Evolutionary conservation across 2,329 filamentous ascomycete genomes (phyloP).

Genomic region (Ceratocystis lukuohia): DNA sequence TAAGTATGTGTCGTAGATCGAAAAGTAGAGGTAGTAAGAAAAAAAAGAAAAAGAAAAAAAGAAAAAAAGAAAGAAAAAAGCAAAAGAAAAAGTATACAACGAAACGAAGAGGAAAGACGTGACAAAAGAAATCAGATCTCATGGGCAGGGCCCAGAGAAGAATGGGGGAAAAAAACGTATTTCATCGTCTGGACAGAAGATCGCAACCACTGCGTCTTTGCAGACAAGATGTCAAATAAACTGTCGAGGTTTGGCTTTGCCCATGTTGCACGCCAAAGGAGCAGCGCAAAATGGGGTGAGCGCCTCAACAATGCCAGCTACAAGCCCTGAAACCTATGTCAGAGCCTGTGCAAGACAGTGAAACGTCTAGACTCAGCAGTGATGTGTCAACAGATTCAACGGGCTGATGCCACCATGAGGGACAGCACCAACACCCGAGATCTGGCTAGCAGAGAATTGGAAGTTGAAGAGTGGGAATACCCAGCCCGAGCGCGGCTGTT

Average conservation of each 20-base stretch:
- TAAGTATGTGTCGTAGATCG: neutral
- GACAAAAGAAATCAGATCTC: neutral
- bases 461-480: neutral
- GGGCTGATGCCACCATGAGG: neutral
- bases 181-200: neutral
- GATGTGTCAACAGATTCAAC: conserved; percentile 13
- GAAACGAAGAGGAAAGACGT: conserved; percentile 13
- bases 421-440: neutral
- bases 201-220: neutral
- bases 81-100: conserved; percentile 6
- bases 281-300: too few species aligned
- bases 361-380: conserved; percentile 11
- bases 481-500: conserved; percentile 3
- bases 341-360: too few species aligned
- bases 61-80: neutral
- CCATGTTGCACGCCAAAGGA: too few species aligned
- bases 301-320: too few species aligned
- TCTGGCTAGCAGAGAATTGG: neutral
- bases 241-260: neutral
- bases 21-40: conserved; percentile 1
- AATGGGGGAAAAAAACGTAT: neutral
- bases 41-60: neutral
- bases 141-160: neutral
- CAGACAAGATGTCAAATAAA: neutral
- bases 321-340: too few species aligned